phyloP scores from a whole-genome alignment of 2,329 filamentous ascomycete genomes.

The Apiospora malaysiana region DNA sequence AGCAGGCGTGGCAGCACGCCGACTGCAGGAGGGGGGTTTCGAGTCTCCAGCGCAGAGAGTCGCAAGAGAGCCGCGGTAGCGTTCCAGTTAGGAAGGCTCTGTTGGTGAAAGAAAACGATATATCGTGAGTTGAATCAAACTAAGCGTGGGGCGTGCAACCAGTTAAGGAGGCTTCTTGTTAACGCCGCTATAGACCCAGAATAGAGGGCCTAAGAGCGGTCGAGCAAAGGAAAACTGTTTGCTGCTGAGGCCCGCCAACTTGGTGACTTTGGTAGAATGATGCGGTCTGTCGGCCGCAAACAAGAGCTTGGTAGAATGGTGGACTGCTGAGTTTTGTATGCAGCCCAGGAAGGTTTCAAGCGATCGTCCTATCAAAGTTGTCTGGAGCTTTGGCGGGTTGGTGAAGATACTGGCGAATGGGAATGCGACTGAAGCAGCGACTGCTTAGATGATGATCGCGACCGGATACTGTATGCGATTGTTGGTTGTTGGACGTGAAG shows the following conservation, averaged over 20 bases:
- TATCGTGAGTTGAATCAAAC: constrained; percentile 38
- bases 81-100: constrained; percentile 13
- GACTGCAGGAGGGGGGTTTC: constrained; percentile 35
- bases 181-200: constrained; percentile 95
- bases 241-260: constrained; percentile 88
- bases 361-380: background rate
- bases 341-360: constrained; percentile 28
- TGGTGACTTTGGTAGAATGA: constrained; percentile 63
- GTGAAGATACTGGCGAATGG: background rate
- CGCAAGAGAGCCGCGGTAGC: background rate
- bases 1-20: constrained; percentile 45
- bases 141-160: constrained; percentile 40
- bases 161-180: constrained; percentile 98
- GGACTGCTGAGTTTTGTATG: constrained; percentile 17
- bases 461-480: background rate
- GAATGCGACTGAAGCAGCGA: constrained; percentile 12
- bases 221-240: constrained; percentile 75
- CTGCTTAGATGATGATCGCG: constrained; percentile 18
- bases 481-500: constrained; percentile 9
- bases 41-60: constrained; percentile 20
- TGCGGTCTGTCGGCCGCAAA: constrained; percentile 37
- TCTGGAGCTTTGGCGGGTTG: background rate
- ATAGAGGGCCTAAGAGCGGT: constrained; percentile 90
- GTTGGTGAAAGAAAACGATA: constrained; percentile 10
- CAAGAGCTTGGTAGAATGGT: constrained; percentile 24